Percentiles rank a stretch among this genome's conserved stretches.
Conservation (phyloP, 768 basidiomycete species). For the Exsudoporus frostii region DNA sequence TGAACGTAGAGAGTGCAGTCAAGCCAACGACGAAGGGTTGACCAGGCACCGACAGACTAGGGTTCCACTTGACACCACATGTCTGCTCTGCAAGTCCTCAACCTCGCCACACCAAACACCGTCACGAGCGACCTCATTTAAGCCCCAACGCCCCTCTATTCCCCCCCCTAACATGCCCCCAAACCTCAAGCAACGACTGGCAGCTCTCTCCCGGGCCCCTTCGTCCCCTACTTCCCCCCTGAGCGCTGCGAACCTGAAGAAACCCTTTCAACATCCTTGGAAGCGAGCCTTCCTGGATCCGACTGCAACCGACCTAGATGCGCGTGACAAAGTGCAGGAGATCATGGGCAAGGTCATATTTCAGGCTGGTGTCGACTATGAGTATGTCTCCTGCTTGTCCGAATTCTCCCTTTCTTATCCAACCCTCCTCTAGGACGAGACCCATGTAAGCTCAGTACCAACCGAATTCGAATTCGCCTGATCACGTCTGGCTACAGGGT, state of each 20-base stretch:
- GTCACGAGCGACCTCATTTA: neutral
- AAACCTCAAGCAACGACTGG: constrained; percentile 64
- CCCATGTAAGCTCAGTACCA: constrained; percentile 62
- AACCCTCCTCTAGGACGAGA: constrained; percentile 55
- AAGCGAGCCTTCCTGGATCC: constrained; percentile 36
- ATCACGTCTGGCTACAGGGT: constrained; percentile 51
- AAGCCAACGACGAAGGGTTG: too few species aligned
- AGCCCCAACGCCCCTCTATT: too few species aligned
- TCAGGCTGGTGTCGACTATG: constrained; percentile 87
- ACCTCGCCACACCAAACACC: neutral
- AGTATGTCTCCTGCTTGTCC: constrained; percentile 48
- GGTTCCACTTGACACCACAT: constrained; percentile 10
- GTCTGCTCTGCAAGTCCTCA: neutral
- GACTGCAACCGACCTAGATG: constrained; percentile 26
- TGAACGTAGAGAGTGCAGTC: too few species aligned
- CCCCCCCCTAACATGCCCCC: constrained; percentile 26
- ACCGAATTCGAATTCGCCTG: neutral
- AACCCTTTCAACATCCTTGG: constrained; percentile 54
- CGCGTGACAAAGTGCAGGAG: constrained; percentile 51
- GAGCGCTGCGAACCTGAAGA: constrained; percentile 23
- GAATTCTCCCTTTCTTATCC: constrained; percentile 17
- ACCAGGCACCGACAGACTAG: too few species aligned
- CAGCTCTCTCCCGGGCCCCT: constrained; percentile 54
- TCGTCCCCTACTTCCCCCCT: constrained; percentile 46
- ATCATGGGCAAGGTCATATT: constrained; percentile 74